Evolutionary conservation across 78 protist species (phyloP).

Genomic region (Emiliania huxleyi): DNA sequence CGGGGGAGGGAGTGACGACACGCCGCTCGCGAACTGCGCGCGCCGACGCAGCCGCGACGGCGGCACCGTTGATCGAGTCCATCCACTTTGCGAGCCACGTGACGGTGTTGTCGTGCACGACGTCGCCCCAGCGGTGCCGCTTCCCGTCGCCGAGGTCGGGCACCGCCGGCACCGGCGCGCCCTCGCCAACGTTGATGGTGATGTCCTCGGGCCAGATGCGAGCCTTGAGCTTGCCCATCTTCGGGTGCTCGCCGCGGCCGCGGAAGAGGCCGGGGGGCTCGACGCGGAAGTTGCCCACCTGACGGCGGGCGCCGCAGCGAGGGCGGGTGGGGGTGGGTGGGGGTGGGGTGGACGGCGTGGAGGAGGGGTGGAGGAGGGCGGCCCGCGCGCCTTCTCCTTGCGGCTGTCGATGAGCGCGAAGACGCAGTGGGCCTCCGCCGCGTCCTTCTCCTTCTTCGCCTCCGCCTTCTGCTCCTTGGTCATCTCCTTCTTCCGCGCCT

Average conservation of each 20-base stretch:
- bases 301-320: background rate
- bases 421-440: slow-evolving; percentile 61
- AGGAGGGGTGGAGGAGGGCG: no score
- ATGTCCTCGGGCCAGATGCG: slow-evolving; percentile 92
- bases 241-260: slow-evolving; percentile 99
- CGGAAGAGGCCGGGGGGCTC: slow-evolving; percentile 99
- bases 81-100: slow-evolving; percentile 97
- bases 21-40: background rate
- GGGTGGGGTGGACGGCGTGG: background rate
- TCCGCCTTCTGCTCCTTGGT: background rate
- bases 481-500: background rate
- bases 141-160: background rate
- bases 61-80: slow-evolving; percentile 69
- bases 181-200: slow-evolving; percentile 87
- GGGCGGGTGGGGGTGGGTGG: no score
- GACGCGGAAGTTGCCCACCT: slow-evolving; percentile 88
- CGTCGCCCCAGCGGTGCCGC: slow-evolving; percentile 43
- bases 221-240: slow-evolving; percentile 85
- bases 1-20: background rate
- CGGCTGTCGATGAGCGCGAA: slow-evolving; percentile 91
- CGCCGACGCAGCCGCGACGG: background rate
- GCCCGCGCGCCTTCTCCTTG: slow-evolving; percentile 47
- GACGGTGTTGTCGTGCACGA: slow-evolving; percentile 80
- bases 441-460: slow-evolving; percentile 62
- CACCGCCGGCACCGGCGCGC: slow-evolving; percentile 39